A percentile compares a stretch with the other conserved stretches of the same genome.
Evolutionary conservation across 352 stramenopile genomes (phyloP).

Genomic region (Globisporangium radiosum): DNA sequence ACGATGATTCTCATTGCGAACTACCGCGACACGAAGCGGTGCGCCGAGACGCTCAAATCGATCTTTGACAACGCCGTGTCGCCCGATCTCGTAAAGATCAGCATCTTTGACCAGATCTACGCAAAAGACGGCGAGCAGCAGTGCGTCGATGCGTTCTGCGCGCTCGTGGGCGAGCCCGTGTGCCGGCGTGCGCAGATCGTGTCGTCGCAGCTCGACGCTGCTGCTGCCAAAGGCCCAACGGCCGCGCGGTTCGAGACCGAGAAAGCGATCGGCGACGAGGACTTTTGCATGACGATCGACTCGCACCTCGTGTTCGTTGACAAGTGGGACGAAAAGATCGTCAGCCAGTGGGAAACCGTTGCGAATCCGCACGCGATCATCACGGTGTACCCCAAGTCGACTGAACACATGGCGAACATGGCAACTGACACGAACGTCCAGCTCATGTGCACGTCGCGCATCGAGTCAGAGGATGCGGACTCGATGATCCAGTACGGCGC

Average conservation of each 20-base stretch:
- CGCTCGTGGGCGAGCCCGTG: conserved; percentile 49
- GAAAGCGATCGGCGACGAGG: conserved; percentile 67
- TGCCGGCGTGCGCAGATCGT: conserved; percentile 63
- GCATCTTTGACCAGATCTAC: conserved; percentile 36
- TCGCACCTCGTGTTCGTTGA: conserved; percentile 75
- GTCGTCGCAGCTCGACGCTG: conserved; percentile 61
- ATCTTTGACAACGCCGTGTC: conserved; percentile 62
- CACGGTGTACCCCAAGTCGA: conserved; percentile 77
- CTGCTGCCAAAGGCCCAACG: conserved; percentile 62
- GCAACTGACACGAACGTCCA: conserved; percentile 55
- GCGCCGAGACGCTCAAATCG: conserved; percentile 62
- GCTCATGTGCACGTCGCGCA: conserved; percentile 74
- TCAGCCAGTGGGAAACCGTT: conserved; percentile 60
- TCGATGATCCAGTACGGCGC: conserved; percentile 75
- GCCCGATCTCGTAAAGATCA: conserved; percentile 16
- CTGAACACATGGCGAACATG: conserved; percentile 43
- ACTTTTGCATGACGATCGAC: conserved; percentile 79
- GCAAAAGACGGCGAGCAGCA: conserved; percentile 48
- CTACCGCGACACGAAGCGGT: conserved; percentile 75
- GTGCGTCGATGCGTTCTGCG: conserved; percentile 61
- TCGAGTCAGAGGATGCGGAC: conserved; percentile 61
- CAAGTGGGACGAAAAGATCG: conserved; percentile 72
- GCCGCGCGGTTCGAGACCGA: conserved; percentile 68
- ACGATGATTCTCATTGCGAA: conserved; percentile 80
- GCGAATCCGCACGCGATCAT: conserved; percentile 74